Percentiles rank a stretch among this genome's conserved stretches.
phyloP scores from a whole-genome alignment of 306 rosid species.

The Rosa chinensis region DNA sequence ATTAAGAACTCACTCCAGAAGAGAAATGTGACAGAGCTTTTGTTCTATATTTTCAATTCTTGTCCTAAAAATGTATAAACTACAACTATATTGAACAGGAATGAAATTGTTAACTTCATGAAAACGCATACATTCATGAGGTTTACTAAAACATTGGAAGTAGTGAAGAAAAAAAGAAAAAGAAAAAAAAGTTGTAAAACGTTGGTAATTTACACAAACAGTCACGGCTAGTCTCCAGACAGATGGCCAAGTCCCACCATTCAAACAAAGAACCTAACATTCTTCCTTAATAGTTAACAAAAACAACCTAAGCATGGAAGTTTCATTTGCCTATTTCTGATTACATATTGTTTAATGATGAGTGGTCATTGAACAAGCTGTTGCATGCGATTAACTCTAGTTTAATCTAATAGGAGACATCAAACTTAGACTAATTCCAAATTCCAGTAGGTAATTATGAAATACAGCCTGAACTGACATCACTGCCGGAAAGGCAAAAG shows the following conservation, averaged over 20 bases:
- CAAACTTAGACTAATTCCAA: slow-evolving; percentile 35
- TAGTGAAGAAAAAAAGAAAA: neutral
- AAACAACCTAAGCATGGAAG: neutral
- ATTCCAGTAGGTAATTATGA: slow-evolving; percentile 19
- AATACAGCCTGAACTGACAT: neutral
- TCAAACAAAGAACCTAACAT: neutral
- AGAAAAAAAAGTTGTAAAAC: neutral
- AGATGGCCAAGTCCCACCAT: neutral
- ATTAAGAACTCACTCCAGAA: neutral
- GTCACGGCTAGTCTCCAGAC: neutral
- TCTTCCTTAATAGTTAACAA: neutral
- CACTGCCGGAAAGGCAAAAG: neutral
- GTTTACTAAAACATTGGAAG: neutral
- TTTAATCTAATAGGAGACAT: slow-evolving; percentile 44
- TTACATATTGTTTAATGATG: neutral
- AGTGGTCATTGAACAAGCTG: neutral
- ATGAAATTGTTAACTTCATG: neutral
- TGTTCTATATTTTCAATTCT: neutral
- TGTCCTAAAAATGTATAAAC: neutral
- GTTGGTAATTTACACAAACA: neutral
- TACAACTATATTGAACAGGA: neutral
- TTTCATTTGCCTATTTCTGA: neutral
- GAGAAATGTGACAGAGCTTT: neutral
- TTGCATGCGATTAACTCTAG: slow-evolving; percentile 48
- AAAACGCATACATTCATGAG: neutral